phyloP scores from a whole-genome alignment of 345 rosid species.

The Eucalyptus rudis region DNA sequence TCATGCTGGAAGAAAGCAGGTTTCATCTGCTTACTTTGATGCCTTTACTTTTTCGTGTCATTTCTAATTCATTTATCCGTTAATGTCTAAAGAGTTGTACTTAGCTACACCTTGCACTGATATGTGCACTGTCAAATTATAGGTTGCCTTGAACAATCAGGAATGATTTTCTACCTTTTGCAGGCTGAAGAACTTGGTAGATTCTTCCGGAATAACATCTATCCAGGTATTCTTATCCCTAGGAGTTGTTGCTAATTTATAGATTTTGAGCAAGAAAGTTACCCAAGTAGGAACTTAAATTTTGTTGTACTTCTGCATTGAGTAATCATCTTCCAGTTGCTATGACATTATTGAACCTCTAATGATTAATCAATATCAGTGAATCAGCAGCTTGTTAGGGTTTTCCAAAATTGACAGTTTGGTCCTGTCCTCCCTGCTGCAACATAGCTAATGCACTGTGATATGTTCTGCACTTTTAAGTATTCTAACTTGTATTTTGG shows the following conservation, averaged over 20 bases:
- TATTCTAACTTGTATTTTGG: not conserved
- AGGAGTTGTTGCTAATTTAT: not conserved
- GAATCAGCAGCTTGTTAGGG: not conserved
- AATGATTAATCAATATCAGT: not conserved
- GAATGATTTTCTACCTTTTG: not conserved
- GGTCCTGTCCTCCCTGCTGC: not conserved
- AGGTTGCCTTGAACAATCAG: not conserved
- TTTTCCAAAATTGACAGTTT: not conserved
- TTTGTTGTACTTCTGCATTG: not conserved
- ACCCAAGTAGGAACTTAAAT: not conserved
- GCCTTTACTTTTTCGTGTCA: not conserved
- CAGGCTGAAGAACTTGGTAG: conserved; percentile 99
- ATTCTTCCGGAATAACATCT: conserved; percentile 93
- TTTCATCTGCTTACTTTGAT: not conserved
- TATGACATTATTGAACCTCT: not conserved
- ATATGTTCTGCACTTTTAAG: not conserved
- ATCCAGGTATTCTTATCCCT: conserved; percentile 61
- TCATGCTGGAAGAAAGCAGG: conserved; percentile 99
- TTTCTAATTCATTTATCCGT: not conserved
- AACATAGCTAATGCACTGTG: not conserved
- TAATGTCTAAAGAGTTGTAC: not conserved
- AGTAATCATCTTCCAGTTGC: not conserved
- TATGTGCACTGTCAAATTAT: not conserved
- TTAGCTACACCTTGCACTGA: not conserved
- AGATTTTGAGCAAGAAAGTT: not conserved